Evolutionary conservation across 306 rosid species (phyloP), one percentile per base, ranked within the genome.

Genomic region (Myrica gale): DNA sequence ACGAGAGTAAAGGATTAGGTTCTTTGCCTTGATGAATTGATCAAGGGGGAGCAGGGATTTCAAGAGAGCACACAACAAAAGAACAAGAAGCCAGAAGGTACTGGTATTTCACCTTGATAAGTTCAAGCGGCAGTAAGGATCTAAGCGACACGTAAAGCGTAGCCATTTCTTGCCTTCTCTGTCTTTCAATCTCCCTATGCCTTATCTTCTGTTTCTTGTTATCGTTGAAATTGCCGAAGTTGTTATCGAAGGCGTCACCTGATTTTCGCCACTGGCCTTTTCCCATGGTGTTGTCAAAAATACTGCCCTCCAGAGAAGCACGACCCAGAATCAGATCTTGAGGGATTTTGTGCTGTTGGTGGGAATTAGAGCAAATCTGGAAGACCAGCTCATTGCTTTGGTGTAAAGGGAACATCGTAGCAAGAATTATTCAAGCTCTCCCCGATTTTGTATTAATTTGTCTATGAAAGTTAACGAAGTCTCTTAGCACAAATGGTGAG

Each of bases 91-190:
- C 0, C 20, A 58, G 16, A 20, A 16, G 16, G 12, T 37, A 42
- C 0, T 52, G 23, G 54, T 3, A 20, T 42, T 53, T 79, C 58
- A 83, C 89, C 89, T 86, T 86, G 85, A 86, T 83, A 79, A 80
- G 77, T 61, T 86, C 77, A 77, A 77, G 82, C 67, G 89, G 89
- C 61, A 86, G 85, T 57, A 58, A 82, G 60, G 96, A 85, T 88
- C 96, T 83, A 55, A 90, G 96, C 5, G 91, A 80, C 43, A 84
- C 75, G 74, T 81, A 77, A 19, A 82, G 85, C 46, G 81, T 74
- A 67, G 90, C 80, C 96, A 90, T 90, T 80, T 88, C 96, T 85
- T 88, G 87, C 84, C 96, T 87, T 73, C 96, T 87, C 82, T 78
- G 83, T 76, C 87, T 88, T 80, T 90, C 96, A 53, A 79, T 85